Base-by-base conservation (phyloP, 2,329 filamentous ascomycete genomes). In the Dactylellina leptospora region DNA sequence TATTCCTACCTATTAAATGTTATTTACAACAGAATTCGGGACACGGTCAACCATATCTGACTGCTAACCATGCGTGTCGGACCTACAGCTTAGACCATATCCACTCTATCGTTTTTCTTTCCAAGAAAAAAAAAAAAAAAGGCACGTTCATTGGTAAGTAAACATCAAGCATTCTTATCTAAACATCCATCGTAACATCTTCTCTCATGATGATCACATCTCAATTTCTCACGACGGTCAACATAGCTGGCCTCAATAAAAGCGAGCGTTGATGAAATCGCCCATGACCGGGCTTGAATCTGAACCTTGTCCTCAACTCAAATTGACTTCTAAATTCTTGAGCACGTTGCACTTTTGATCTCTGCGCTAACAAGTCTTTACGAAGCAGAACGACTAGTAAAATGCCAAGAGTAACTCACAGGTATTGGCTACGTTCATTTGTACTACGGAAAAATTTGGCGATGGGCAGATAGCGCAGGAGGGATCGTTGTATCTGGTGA, bases 211-310 rank as follows among this genome's bases (percentile, higher is more conserved):
- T 77, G 76, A 77, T 70, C 66, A 53, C 51, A 59, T 61, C 59
- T 73, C 69, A 68, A 66, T 70, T 75, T 75, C 75, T 77, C 76
- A 77, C 76, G 76, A 77, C 76, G 76, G 76, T 77, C 76, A 75
- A 74, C 76, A 77, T 77, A 77, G 58, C 74, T 62, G 64, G 44
- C 50, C 42, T 30, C n/a, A 56, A 47, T 18, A 18, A 4, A 4
- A 51, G 44, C 61, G 74, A 73, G 75, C 68, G 66, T 75, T 77
- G 76, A 76, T 77, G 76, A 77, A 75, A 72, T 55, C 56, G 68
- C 75, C 75, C 75, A 74, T 77, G 76, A 77, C 76, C 75, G 75
- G 76, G 76, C 73, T 56, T 50, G 74, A 74, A 74, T 74, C 75
- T 76, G 75, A 76, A 68, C 33, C 33, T 62, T 28, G 40, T 22